Evolutionary conservation across 345 rosid genomes (phyloP), one percentile per base, ranked within the genome.

Genomic region (Gossypium anomalum): DNA sequence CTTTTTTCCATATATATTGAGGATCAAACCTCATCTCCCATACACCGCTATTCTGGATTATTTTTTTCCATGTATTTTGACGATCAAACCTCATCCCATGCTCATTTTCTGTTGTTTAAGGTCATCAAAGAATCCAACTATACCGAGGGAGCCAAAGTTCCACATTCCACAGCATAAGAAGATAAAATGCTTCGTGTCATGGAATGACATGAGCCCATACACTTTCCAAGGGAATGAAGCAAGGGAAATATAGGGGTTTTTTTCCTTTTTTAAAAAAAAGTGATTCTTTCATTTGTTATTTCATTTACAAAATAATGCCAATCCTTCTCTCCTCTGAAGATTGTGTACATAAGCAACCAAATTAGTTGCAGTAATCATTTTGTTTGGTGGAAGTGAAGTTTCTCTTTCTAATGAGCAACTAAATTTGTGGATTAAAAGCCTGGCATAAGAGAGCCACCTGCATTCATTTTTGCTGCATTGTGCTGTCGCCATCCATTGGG

Each of bases 111-210:
- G 55, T 51, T 53, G 20, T 55, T 49, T 49, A 49, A 49, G 53
- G 53, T 92, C 98, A 19, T 72, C 48, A 76, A 95, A 83, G 88
- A 86, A 91, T 78, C 98, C 98, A 57, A 93, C 98, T 0, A 80
- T 88, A 19, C 97, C 99, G 7, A 83, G 75, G 84, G 97, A 95
- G 8, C 98, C 98, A 4, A 91, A 85, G 89, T 89, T 95, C 70
- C 94, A 84, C 73, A 79, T 88, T 22, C 94, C 97, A 9, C 85
- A 91, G 15, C 89, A 92, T 57, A 92, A 94, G 93, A 92, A 92
- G 89, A 89, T 86, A 82, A 94, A 91, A 82, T 84, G 91, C 71
- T 83, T 90, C 79, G 69, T 80, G 38, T 89, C 97, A 0, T 89
- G 90, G 89, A 85, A 77, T 57, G 90, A 87, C 52, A 65, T 79